Base-by-base conservation (phyloP, 2,329 filamentous ascomycete species). In the Colletotrichum kahawae region DNA sequence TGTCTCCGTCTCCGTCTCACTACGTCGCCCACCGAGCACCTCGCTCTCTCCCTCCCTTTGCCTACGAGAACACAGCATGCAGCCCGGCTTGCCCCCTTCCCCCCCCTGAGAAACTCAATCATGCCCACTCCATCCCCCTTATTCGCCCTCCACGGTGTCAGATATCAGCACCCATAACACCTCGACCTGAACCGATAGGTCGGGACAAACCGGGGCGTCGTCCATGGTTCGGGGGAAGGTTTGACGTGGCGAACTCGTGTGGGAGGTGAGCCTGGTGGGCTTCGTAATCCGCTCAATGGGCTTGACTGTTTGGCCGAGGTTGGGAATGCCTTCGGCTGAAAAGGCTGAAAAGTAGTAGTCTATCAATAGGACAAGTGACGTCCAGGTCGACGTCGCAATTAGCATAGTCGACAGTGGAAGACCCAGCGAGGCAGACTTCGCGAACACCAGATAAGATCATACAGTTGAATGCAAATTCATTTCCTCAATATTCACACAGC, bases 401-500 rank as follows among this genome's bases (percentile, higher is more conserved):
- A 4, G 24, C 24, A 24, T 3, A 24, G 24, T 24, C 24, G 24
- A 24, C 24, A 24, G 24, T 24, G 24, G 4, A 24, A 4, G 38
- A 48, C n/a, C 18, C 18, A 48, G 38, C 38, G 9, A n/a, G 3
- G 38, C 5, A n/a, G 18, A 43, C 38, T 10, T 2, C 7, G 18
- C 38, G 18, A n/a, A 6, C 9, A 43, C 5, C 18, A 48, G 2
- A 2, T 5, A 1, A n/a, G 18, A 18, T 48, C 10, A 21, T 31
- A 18, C 1, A 54, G 18, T 56, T 48, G n/a, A 43, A 27, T 64
- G 7, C 43, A 57, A 69, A n/a, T 38, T 54, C 27, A n/a, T 70
- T 33, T 67, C 24, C 29, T 65, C 57, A 62, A 63, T 74, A 62
- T 74, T 71, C 24, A 71, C 67, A 51, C 60, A 54, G 54, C 67